phyloP scores from a whole-genome alignment of 1,284 basidiomycete genomes.

The Puccinia horiana region DNA sequence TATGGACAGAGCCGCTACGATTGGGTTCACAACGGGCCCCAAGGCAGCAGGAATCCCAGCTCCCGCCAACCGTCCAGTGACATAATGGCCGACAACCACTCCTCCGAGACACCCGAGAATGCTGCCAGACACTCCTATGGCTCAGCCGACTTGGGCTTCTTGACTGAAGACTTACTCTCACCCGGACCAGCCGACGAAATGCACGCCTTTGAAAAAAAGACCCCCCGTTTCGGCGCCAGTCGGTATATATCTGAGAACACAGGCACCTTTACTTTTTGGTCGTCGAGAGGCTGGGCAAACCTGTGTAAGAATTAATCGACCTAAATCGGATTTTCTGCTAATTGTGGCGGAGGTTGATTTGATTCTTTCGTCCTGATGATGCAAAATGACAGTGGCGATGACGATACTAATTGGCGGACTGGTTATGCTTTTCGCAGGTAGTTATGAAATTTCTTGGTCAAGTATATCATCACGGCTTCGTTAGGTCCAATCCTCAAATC shows the following conservation, averaged over 20 bases:
- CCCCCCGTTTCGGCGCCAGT: constrained; percentile 30
- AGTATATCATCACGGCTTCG: neutral
- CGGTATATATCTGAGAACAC: constrained; percentile 37
- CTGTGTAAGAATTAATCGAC: constrained; percentile 15
- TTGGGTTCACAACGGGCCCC: constrained; percentile 15
- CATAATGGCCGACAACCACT: neutral
- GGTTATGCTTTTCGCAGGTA: constrained; percentile 45
- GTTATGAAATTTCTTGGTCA: neutral
- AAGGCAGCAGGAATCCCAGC: neutral
- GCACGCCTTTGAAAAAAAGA: constrained; percentile 36
- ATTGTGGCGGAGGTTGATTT: neutral
- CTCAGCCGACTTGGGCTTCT: constrained; percentile 25
- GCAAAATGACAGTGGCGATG: constrained; percentile 4
- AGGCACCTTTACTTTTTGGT: constrained; percentile 10
- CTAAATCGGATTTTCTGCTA: neutral
- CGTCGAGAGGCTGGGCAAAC: constrained; percentile 39
- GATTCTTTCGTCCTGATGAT: neutral
- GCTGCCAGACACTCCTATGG: constrained; percentile 29
- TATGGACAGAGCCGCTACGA: constrained; percentile 36
- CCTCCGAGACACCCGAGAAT: constrained; percentile 8
- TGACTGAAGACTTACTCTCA: constrained; percentile 39
- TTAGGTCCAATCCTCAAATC: neutral
- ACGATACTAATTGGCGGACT: constrained; percentile 18
- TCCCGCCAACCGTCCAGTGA: neutral
- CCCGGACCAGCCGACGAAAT: constrained; percentile 38